Base-by-base conservation (phyloP, 495 filamentous ascomycete genomes). In the Penicillium bialowiezense region DNA sequence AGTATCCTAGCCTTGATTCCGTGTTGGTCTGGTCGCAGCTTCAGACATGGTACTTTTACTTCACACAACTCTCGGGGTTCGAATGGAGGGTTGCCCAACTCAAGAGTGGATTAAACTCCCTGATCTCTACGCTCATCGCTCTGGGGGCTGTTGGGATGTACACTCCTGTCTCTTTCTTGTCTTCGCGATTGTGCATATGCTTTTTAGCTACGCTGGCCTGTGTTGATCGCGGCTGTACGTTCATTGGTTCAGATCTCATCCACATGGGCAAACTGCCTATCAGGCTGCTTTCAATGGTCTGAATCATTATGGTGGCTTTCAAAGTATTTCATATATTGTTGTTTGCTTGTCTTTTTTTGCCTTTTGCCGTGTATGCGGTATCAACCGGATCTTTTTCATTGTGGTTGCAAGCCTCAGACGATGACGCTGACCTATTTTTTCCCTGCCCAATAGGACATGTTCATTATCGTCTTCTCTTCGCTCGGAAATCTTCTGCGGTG, bases 391-490 rank as follows among this genome's bases (percentile, higher is more conserved):
- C 33, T 40, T 19, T 31, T 31, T 10, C 5, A 45, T 20, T 41
- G 24, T 31, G 13, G 13, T 26, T 34, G 19, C 20, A 31, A 34
- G 42, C 19, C 29, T 24, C 42, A 29, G 20, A n/a, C 31, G 7
- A 44, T 31, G 37, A 51, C 50, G 43, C 60, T 51, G 43, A 51
- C 51, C 26, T 40, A 44, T 39, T 52, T 39, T 52, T 48, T 42
- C 39, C 39, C 39, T 17, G 18, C 12, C 44, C 40, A 41, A 46
- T 53, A 97, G 90, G 91, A 97, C 61, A 77, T 90, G 60, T 75
- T 89, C 67, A 77, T 91, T 59, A 90, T 97, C 58, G 52, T 83
- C 45, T 85, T 87, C 34, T 88, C 90, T 17, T 89, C 90, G 1
- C 81, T 89, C 52, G 77, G 86, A 4, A 78, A 82, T 44, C 72